Base-by-base conservation (phyloP, 2,329 filamentous ascomycete genomes). In the Exophiala xenobiotica region DNA sequence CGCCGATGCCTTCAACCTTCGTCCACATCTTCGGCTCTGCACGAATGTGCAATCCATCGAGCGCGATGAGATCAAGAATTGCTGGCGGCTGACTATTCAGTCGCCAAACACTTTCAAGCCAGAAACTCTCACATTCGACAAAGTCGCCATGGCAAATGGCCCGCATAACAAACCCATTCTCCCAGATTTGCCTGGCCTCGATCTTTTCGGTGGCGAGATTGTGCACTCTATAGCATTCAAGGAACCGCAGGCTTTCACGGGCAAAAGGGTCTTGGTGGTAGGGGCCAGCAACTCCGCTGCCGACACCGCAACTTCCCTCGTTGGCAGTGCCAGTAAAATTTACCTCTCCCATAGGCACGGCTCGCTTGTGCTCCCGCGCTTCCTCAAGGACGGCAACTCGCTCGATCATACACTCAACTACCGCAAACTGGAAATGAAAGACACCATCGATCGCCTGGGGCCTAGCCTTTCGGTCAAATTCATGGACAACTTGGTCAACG, bases 71-170 rank as follows among this genome's bases (percentile, higher is more conserved):
- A 19, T 11, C 8, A 46, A 46, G 14, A 45, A 46, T 16, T 46
- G 42, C 16, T 60, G 57, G 57, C n/a, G 33, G n/a, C 14, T 60
- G 11, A 29, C 56, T n/a, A 18, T 58, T 19, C 27, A 39, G 7
- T 35, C 18, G 6, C 31, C 31, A 3, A 14, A 16, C 9, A 18
- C 20, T 12, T 16, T 29, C 31, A 9, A 16, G 5, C 18, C n/a
- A 4, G 43, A 37, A 5, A 43, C 38, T 8, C 22, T 47, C 11
- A 22, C 35, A 12, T 67, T 67, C 41, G 66, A 70, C 54, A 68
- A 68, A 52, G 59, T 68, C 14, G 59, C 64, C 12, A 51, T 67
- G 18, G 62, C 66, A 7, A 62, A 61, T 22, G 67, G 67, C 4
- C 38, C 53, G 1, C 47, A 61, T 35, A 38, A 50, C 29, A 49